These are phyloP conservation scores for Clonostachys solani DNA, from an alignment of 2,329 filamentous ascomycete species.

Conservation along the genomic window DNA sequence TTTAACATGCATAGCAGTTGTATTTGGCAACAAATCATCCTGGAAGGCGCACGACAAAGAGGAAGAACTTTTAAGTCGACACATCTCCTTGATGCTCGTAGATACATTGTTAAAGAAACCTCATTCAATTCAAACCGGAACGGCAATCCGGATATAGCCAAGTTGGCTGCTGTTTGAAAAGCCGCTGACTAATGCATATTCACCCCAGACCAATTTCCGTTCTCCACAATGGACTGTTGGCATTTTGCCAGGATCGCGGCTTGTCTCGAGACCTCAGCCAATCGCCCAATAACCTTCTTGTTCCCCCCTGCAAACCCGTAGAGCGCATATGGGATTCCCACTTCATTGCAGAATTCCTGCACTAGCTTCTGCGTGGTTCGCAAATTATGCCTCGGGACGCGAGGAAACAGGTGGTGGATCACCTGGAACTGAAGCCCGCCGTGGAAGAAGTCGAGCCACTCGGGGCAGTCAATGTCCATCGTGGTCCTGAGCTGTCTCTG, in stretches of 20 bases:
- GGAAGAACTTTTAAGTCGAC: no score
- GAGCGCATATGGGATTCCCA: constrained; percentile 78
- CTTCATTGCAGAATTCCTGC: constrained; percentile 76
- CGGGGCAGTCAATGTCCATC: constrained; percentile 87
- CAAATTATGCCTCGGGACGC: constrained; percentile 81
- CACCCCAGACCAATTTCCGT: constrained; percentile 11
- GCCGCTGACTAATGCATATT: background rate
- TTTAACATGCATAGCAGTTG: no score
- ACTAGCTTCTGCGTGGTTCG: constrained; percentile 71
- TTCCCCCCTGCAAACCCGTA: constrained; percentile 85
- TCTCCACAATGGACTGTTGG: constrained; percentile 44
- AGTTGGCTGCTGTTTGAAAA: background rate
- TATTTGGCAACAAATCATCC: no score
- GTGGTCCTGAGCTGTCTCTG: constrained; percentile 90
- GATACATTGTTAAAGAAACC: no score
- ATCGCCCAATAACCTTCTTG: constrained; percentile 69
- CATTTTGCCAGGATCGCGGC: constrained; percentile 74
- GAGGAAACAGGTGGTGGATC: constrained; percentile 80
- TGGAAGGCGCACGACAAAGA: no score
- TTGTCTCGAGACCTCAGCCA: constrained; percentile 78
- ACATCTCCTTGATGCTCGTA: no score
- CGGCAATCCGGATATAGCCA: no score
- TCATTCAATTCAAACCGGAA: no score
- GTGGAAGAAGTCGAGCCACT: constrained; percentile 86
- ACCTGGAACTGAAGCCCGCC: constrained; percentile 88